A percentile compares a stretch with the other conserved stretches of the same genome.
Evolutionary conservation across 2,329 filamentous ascomycete species (phyloP).

Genomic region (Cercospora berteroae): DNA sequence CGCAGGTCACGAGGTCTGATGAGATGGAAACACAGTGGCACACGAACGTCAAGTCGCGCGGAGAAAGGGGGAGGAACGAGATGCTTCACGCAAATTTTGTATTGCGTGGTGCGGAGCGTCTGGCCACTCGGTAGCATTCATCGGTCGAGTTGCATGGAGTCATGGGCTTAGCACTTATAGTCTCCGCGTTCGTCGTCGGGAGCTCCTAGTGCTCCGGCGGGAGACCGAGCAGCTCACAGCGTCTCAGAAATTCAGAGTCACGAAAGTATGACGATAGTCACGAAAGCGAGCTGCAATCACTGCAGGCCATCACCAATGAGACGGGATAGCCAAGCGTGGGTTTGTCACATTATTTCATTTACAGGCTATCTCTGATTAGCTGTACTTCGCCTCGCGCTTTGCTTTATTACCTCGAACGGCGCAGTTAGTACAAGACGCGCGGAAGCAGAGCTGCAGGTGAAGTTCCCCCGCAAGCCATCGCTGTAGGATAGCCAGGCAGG

Average conservation of each 20-base stretch:
- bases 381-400: not conserved
- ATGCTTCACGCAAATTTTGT: not conserved
- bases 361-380: not conserved
- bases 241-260: not conserved
- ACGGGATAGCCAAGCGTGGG: not conserved
- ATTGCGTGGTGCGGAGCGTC: not conserved
- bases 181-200: not conserved
- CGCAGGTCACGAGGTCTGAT: not conserved
- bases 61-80: not conserved
- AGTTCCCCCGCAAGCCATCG: not conserved
- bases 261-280: not conserved
- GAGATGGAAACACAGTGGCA: not conserved
- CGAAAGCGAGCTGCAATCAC: not conserved
- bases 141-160: not conserved
- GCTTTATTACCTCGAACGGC: not conserved
- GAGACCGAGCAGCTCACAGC: not conserved
- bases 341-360: not conserved
- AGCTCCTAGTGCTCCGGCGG: not conserved
- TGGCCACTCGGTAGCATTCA: not conserved
- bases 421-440: not conserved
- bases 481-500: conserved; percentile 2
- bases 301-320: not conserved
- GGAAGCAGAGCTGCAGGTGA: not conserved
- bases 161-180: not conserved
- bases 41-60: not conserved